phyloP scores from a whole-genome alignment of 2,329 filamentous ascomycete genomes.

The Talaromyces sp. region DNA sequence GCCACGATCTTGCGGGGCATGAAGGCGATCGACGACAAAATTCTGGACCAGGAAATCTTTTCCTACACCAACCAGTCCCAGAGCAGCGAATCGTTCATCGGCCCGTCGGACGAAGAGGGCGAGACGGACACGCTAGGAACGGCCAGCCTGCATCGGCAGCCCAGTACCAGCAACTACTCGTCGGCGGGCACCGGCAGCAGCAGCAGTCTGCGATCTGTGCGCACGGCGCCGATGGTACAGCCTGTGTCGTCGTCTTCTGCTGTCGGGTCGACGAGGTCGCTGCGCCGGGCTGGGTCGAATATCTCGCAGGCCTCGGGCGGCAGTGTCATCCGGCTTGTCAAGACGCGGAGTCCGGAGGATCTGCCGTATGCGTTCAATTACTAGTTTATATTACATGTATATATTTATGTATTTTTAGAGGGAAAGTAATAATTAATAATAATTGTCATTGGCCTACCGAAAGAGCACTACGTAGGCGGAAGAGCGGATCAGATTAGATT shows the following conservation, averaged over 20 bases:
- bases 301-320: conserved; percentile 28
- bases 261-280: conserved; percentile 21
- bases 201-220: conserved; percentile 19
- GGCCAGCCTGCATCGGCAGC: conserved; percentile 16
- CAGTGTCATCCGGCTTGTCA: conserved; percentile 35
- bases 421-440: background rate
- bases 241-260: conserved; percentile 12
- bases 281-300: conserved; percentile 27
- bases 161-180: conserved; percentile 17
- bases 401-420: background rate
- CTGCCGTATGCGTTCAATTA: conserved; percentile 28
- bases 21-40: conserved; percentile 54
- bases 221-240: conserved; percentile 20
- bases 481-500: background rate
- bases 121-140: conserved; percentile 31
- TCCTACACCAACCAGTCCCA: conserved; percentile 17
- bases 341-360: conserved; percentile 23
- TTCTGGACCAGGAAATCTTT: conserved; percentile 38
- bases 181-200: conserved; percentile 10
- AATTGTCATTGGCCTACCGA: background rate
- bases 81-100: conserved; percentile 28
- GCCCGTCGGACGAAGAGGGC: conserved; percentile 35
- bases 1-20: conserved; percentile 74
- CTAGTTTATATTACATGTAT: background rate
- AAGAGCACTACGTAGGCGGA: background rate